A percentile compares a stretch with the other conserved stretches of the same genome.
Conservation (phyloP, 176 grass and related monocot species). For the Ensete ventricosum region DNA sequence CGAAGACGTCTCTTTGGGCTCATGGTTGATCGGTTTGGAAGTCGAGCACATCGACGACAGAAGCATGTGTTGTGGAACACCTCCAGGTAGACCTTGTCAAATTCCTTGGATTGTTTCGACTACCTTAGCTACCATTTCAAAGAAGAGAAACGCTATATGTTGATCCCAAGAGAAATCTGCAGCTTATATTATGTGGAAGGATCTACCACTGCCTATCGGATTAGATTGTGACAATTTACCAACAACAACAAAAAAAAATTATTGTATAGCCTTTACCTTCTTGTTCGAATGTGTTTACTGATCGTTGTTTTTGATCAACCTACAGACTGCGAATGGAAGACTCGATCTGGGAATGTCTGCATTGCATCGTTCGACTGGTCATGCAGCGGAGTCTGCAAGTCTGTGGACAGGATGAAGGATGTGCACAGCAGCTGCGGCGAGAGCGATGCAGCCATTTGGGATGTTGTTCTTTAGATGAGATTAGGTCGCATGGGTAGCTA, state of each 20-base stretch:
- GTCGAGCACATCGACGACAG: constrained; percentile 81
- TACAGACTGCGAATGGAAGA: constrained; percentile 8
- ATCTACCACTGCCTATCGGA: too few relatives aligned
- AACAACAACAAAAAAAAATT: too few relatives aligned
- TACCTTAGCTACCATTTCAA: too few relatives aligned
- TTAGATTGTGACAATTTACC: too few relatives aligned
- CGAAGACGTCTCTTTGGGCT: constrained; percentile 73
- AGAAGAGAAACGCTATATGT: too few relatives aligned
- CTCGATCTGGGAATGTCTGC: neutral
- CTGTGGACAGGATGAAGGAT: constrained; percentile 4
- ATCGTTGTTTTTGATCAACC: neutral
- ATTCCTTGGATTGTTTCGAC: too few relatives aligned
- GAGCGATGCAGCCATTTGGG: neutral
- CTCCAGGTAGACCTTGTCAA: constrained; percentile 37
- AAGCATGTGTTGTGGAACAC: constrained; percentile 71
- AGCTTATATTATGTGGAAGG: too few relatives aligned
- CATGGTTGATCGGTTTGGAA: constrained; percentile 76
- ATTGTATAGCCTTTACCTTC: neutral
- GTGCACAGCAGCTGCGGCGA: constrained; percentile 13
- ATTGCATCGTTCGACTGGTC: constrained; percentile 11
- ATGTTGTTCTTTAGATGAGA: neutral
- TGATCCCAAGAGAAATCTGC: too few relatives aligned
- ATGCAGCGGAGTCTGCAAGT: constrained; percentile 13
- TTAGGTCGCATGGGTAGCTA: too few relatives aligned
- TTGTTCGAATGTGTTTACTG: neutral